Conservation (phyloP, 768 basidiomycete species). For the Asterophora lycoperdoides region DNA sequence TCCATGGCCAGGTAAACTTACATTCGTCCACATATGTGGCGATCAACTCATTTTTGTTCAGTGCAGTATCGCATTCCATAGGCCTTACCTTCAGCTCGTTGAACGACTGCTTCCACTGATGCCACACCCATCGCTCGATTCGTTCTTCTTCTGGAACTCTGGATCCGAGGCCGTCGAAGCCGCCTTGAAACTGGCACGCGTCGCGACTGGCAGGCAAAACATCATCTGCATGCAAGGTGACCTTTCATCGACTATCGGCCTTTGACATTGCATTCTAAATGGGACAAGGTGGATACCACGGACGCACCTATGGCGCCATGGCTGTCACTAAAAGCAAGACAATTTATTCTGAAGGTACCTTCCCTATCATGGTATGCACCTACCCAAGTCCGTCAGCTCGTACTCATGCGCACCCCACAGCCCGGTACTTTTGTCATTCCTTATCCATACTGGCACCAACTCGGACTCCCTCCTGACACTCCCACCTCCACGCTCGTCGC, state of each 20-base stretch:
- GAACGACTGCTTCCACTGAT: constrained; percentile 81
- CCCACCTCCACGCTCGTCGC: constrained; percentile 53
- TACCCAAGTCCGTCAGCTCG: neutral
- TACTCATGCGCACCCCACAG: constrained; percentile 31
- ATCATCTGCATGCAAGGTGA: constrained; percentile 87
- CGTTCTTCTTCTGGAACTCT: constrained; percentile 97
- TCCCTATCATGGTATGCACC: constrained; percentile 70
- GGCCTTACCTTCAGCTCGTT: constrained; percentile 83
- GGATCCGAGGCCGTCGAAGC: constrained; percentile 93
- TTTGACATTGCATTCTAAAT: neutral
- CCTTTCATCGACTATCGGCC: neutral
- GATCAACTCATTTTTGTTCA: constrained; percentile 24
- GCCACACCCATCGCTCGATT: constrained; percentile 87
- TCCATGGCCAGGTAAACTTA: constrained; percentile 65
- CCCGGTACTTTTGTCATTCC: constrained; percentile 79
- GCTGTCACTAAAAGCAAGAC: constrained; percentile 94
- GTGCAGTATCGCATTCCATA: constrained; percentile 88
- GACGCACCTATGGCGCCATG: constrained; percentile 91
- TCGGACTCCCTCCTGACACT: constrained; percentile 53
- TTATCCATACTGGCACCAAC: constrained; percentile 93
- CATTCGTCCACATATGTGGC: neutral
- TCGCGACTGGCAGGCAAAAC: constrained; percentile 76
- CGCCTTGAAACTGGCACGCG: constrained; percentile 81
- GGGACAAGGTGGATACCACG: constrained; percentile 72
- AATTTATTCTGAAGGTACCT: constrained; percentile 73